Evolutionary conservation across 805 yeast species (phyloP).

Genomic region (Lipomyces yamanashiensis): DNA sequence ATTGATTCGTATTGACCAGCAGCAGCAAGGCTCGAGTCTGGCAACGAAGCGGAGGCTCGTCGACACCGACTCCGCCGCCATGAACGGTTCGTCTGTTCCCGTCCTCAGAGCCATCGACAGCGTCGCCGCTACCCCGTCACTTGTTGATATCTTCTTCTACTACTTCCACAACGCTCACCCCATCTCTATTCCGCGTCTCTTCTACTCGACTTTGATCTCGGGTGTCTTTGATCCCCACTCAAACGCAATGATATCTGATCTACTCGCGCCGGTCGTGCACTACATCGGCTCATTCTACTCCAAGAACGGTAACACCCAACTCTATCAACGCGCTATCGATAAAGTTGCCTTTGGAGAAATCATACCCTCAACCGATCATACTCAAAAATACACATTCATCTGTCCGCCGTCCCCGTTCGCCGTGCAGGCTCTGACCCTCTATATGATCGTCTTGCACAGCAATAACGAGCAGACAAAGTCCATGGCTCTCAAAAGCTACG

Average conservation of each 20-base stretch:
- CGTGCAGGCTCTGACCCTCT: constrained; percentile 25
- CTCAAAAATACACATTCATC: background rate
- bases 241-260: background rate
- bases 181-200: constrained; percentile 18
- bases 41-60: constrained; percentile 8
- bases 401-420: constrained; percentile 21
- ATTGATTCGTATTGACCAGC: background rate
- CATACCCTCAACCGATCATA: background rate
- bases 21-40: background rate
- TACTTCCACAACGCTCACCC: constrained; percentile 29
- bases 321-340: constrained; percentile 20
- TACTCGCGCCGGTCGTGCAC: constrained; percentile 24
- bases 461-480: constrained; percentile 17
- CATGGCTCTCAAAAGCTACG: constrained; percentile 10
- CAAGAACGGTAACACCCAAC: constrained; percentile 9
- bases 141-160: constrained; percentile 20
- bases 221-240: constrained; percentile 14
- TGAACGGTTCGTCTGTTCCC: background rate
- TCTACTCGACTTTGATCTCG: constrained; percentile 9
- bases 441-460: constrained; percentile 23
- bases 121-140: constrained; percentile 6
- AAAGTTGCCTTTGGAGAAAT: background rate
- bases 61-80: background rate
- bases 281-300: constrained; percentile 21
- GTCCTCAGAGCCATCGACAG: background rate